A percentile compares a stretch with the other conserved stretches of the same genome.
Evolutionary conservation across 805 yeast species (phyloP).

Genomic region (Blastobotrys americana): DNA sequence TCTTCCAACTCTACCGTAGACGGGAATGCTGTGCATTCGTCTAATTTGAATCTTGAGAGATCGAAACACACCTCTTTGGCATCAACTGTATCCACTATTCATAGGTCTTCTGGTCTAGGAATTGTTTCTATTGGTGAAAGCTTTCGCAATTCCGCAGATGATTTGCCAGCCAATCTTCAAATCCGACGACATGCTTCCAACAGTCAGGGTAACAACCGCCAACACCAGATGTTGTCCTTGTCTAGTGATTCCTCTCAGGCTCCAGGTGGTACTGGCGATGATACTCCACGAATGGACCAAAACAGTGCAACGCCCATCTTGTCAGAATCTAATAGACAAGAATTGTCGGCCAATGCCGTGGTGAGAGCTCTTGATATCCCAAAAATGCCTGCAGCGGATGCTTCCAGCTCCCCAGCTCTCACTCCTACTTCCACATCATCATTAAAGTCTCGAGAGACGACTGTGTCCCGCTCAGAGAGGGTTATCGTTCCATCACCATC

Average conservation of each 20-base stretch:
- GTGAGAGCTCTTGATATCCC: constrained; percentile 1
- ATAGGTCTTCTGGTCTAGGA: constrained; percentile 6
- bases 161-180: constrained; percentile 4
- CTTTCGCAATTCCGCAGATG: constrained; percentile 1
- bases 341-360: background rate
- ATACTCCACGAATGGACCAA: background rate
- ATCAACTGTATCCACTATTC: constrained; percentile 13
- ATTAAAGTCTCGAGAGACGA: constrained; percentile 1
- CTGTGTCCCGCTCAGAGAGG: background rate
- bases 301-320: background rate
- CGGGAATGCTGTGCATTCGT: constrained; percentile 5
- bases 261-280: background rate
- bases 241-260: background rate
- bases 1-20: constrained; percentile 18
- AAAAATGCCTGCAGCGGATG: constrained; percentile 4
- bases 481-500: constrained; percentile 3
- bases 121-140: background rate
- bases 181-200: constrained; percentile 5
- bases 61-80: constrained; percentile 8
- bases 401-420: background rate
- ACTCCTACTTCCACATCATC: constrained; percentile 5
- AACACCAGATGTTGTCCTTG: background rate
- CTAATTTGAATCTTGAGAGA: background rate
- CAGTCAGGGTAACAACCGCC: constrained; percentile 4
- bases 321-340: background rate